A percentile compares a stretch with the other conserved stretches of the same genome.
Conservation (phyloP, 768 basidiomycete genomes). For the Pleurotus salmoneostramineus region DNA sequence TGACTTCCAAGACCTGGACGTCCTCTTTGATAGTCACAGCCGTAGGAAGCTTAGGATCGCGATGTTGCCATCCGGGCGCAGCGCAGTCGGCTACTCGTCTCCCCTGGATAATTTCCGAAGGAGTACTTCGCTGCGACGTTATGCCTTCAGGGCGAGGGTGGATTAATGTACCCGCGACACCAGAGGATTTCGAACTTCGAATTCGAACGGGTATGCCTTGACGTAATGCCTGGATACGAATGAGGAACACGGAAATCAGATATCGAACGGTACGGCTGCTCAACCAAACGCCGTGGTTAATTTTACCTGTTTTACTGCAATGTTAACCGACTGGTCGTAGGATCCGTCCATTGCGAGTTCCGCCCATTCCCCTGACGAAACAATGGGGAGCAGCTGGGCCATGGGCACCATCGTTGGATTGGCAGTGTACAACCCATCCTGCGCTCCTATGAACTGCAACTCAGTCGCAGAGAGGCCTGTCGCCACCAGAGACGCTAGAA, state of each 20-base stretch:
- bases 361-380: conserved; percentile 96
- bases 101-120: background rate
- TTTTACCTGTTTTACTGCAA: conserved; percentile 89
- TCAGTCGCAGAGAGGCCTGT: conserved; percentile 88
- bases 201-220: conserved; percentile 92
- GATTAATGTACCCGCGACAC: conserved; percentile 89
- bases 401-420: conserved; percentile 96
- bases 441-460: conserved; percentile 99
- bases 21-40: conserved; percentile 97
- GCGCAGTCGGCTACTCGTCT: conserved; percentile 9
- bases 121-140: conserved; percentile 20
- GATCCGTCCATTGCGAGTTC: conserved; percentile 98
- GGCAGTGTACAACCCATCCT: conserved; percentile 98
- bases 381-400: conserved; percentile 85
- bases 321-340: conserved; percentile 95
- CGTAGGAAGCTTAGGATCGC: conserved; percentile 59
- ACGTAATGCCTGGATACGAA: conserved; percentile 63
- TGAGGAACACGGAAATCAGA: background rate
- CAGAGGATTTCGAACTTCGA: conserved; percentile 94
- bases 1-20: conserved; percentile 89
- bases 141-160: conserved; percentile 67
- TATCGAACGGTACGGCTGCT: background rate
- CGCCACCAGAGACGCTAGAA: conserved; percentile 71
- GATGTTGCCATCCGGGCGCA: background rate
- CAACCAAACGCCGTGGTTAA: too few species aligned